These are phyloP conservation scores for Nematodospora valgi DNA, from an alignment of 805 yeast genomes.

Conservation along the genomic window DNA sequence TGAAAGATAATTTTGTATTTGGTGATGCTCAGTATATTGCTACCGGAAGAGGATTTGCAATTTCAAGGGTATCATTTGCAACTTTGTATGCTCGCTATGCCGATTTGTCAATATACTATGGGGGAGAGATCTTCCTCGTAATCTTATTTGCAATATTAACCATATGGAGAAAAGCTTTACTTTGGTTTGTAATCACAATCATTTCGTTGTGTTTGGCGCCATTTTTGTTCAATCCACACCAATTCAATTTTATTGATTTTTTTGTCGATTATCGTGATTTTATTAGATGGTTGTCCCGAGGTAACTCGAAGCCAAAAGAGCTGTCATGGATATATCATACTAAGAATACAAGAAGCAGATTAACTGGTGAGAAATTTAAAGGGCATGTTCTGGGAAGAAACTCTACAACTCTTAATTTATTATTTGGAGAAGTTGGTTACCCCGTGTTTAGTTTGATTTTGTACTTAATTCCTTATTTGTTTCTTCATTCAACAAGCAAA, in stretches of 20 bases:
- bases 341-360: slow-evolving; percentile 19
- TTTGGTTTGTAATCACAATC: slow-evolving; percentile 56
- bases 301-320: slow-evolving; percentile 61
- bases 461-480: slow-evolving; percentile 64
- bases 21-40: slow-evolving; percentile 93
- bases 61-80: slow-evolving; percentile 70
- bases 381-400: slow-evolving; percentile 6
- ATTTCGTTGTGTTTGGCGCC: slow-evolving; percentile 47
- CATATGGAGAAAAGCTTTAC: slow-evolving; percentile 73
- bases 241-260: slow-evolving; percentile 45
- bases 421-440: slow-evolving; percentile 16
- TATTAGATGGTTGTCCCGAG: slow-evolving; percentile 75
- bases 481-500: slow-evolving; percentile 85
- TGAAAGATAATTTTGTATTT: slow-evolving; percentile 70
- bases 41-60: slow-evolving; percentile 94
- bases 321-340: slow-evolving; percentile 81
- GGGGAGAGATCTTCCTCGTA: slow-evolving; percentile 65
- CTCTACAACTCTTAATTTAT: slow-evolving; percentile 11
- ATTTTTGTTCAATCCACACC: slow-evolving; percentile 53
- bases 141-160: slow-evolving; percentile 72
- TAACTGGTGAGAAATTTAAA: slow-evolving; percentile 20
- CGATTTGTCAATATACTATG: slow-evolving; percentile 71
- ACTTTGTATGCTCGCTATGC: slow-evolving; percentile 75
- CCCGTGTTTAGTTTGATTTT: slow-evolving; percentile 15
- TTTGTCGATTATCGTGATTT: slow-evolving; percentile 48